Base-by-base conservation (phyloP, 345 rosid genomes). In the Fremontodendron californicum region DNA sequence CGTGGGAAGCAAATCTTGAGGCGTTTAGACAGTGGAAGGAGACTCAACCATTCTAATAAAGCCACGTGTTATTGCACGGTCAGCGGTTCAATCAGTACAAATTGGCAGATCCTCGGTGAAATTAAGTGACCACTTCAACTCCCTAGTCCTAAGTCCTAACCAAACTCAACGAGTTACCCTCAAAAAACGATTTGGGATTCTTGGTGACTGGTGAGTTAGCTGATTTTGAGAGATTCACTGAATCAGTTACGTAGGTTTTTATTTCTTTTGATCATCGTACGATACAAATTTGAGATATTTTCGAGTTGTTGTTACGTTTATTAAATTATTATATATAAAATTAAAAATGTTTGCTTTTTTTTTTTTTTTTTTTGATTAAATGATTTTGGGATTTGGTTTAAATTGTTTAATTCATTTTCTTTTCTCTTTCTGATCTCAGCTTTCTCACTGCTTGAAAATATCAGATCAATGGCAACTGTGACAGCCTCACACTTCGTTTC, bases 401-500 rank as follows among this genome's bases (percentile, higher is more conserved):
- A 58, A 73, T 77, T 48, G 71, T 73, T 31, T 29, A 61, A 13
- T 23, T 55, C 61, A 9, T 55, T 9, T 9, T 21, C 29, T 54
- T 8, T 52, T 4, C 37, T 64, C 69, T 9, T 67, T 67, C 29
- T 42, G 52, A 3, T 68, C 19, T 25, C 39, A 69, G 60, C 57
- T 42, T 55, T 74, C 35, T 27, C 70, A 54, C 49, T 18, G 15
- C 27, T 31, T 7, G 55, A 12, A 39, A 64, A 31, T 35, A 16
- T 40, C 46, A 33, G 18, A 55, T 18, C 74, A 33, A 89, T 93
- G 96, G 87, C 92, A 52, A 81, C 86, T 15, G 78, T 83, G 77
- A 81, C 88, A 23, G 82, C 88, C 76, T 82, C 92, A 16, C 88
- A 83, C 57, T 81, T 89, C 6, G 84, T 82, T 45, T 78, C 89